Base-by-base conservation (phyloP, 805 yeast species). In the Metschnikowia amazonensis region DNA sequence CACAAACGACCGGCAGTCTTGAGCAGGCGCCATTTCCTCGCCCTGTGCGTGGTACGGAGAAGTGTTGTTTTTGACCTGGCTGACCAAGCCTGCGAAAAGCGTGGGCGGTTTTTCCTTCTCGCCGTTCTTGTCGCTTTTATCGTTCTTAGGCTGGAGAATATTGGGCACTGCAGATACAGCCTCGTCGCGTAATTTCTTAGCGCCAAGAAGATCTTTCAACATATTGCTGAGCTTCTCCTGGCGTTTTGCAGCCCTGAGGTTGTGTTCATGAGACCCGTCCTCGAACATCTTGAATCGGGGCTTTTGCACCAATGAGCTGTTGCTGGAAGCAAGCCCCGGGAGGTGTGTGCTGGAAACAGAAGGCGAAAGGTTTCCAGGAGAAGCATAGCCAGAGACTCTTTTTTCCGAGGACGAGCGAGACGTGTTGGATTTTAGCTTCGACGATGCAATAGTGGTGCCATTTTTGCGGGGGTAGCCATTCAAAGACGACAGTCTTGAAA, bases 211-310 rank as follows among this genome's bases (percentile, higher is more conserved):
- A 60, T 82, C 88, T 58, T 84, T 86, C 50, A 86, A 71, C 89
- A 86, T 84, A 48, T 80, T 80, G 6, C 82, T 75, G 30, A 86
- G 62, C 55, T 85, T 86, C 58, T 86, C 95, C 62, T 86, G 92
- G 55, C 95, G 72, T 60, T 81, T 84, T 6, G 92, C 82, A 36
- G 84, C 82, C 48, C 80, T 76, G 48, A 92, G 70, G 60, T 80
- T 81, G 64, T 92, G 99, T 57, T 79, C 87, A 64, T 92, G 99
- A 10, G 67, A 52, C 4, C 95, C 95, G 53, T 83, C 84, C 40
- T 82, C 88, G 41, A 69, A 66, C 58, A 82, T 65, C 17, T 68
- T 56, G 59, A 83, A 82, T 35, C 90, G 56, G 1, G 78, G 78
- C 38, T 65, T 64, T 6, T 36, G 42, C 13, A 43, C 42, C 4